Evolutionary conservation across 805 yeast genomes (phyloP).

Genomic region (Yarrowia sp.): DNA sequence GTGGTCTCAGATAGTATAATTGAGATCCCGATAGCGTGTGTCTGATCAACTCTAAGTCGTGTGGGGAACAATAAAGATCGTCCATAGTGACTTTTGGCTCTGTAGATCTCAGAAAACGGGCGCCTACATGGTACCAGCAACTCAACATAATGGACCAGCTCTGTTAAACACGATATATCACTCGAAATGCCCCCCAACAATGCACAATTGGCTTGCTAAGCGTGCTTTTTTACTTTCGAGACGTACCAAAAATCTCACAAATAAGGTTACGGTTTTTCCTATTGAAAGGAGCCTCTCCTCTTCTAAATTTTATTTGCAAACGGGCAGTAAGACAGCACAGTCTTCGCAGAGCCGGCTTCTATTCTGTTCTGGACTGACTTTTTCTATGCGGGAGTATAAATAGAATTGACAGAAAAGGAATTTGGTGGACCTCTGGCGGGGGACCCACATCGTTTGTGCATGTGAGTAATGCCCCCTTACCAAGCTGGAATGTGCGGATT

Average conservation of each 20-base stretch:
- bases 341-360: neutral
- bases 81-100: neutral
- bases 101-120: neutral
- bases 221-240: neutral
- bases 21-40: constrained; percentile 3
- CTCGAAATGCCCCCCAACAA: constrained; percentile 1
- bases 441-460: neutral
- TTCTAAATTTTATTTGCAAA: neutral
- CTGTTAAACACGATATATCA: neutral
- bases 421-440: neutral
- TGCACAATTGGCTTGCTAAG: neutral
- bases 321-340: too few species aligned
- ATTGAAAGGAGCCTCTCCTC: neutral
- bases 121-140: neutral
- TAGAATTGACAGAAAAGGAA: neutral
- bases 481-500: neutral
- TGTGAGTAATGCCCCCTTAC: neutral
- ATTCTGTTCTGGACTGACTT: constrained; percentile 16
- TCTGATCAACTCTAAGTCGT: constrained; percentile 11
- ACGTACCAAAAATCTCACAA: neutral
- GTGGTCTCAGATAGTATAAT: neutral
- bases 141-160: neutral
- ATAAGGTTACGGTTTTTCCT: neutral
- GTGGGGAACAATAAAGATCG: constrained; percentile 13
- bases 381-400: neutral